These are phyloP conservation scores for Aureobasidium namibiae DNA, from an alignment of 2,329 filamentous ascomycete species.

Conservation along the genomic window DNA sequence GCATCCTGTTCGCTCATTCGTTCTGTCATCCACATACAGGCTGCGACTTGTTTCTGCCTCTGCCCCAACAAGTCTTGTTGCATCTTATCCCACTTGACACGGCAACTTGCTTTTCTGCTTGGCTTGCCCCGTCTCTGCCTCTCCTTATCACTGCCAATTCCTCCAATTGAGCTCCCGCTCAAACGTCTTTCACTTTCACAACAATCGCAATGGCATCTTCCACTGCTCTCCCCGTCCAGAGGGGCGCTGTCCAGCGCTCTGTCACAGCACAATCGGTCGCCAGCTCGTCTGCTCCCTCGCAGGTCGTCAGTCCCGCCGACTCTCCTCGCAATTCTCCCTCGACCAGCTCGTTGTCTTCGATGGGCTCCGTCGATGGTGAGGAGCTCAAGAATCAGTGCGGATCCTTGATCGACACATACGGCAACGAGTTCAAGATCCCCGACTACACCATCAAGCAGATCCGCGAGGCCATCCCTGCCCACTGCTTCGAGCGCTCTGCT, in stretches of 20 bases:
- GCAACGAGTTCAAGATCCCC: conserved; percentile 87
- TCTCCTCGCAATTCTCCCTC: conserved; percentile 61
- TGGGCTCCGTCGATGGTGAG: conserved; percentile 60
- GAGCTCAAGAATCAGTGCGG: conserved; percentile 45
- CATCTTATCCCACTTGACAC: background rate
- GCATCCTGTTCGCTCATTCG: conserved; percentile 4
- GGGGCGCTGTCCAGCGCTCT: conserved; percentile 34
- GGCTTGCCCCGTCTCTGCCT: background rate
- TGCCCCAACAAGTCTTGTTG: conserved; percentile 1
- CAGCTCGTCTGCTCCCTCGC: conserved; percentile 47
- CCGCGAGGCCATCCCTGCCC: conserved; percentile 90
- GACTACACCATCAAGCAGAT: conserved; percentile 98
- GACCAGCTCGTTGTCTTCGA: conserved; percentile 84
- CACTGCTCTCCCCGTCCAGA: conserved; percentile 46
- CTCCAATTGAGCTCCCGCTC: conserved; percentile 2
- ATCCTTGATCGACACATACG: conserved; percentile 81
- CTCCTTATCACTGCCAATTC: conserved; percentile 3
- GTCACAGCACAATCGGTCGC: conserved; percentile 42
- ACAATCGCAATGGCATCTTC: conserved; percentile 24
- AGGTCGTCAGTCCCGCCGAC: conserved; percentile 48
- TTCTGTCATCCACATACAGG: conserved; percentile 1
- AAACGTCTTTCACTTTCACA: background rate
- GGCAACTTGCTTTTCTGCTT: conserved; percentile 4
- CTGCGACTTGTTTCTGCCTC: background rate
- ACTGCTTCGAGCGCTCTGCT: conserved; percentile 88